Conservation (phyloP, 306 rosid species). For the Vigna radiata region DNA sequence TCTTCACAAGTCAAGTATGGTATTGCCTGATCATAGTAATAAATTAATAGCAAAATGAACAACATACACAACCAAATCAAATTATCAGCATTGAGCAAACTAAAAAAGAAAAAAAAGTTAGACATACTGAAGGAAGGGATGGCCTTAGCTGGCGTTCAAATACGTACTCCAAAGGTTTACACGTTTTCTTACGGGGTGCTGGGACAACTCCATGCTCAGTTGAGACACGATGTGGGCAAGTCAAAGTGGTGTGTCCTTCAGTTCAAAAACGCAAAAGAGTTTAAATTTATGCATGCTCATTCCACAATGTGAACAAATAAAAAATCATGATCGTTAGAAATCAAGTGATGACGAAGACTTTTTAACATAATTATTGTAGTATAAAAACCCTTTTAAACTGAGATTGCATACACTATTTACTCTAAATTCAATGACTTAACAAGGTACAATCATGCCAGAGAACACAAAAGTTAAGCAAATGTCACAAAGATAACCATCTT, state of each 20-base stretch:
- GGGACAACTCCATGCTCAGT: constrained; percentile 89
- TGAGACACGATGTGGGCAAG: constrained; percentile 86
- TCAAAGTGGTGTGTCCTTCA: constrained; percentile 91
- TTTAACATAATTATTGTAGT: not conserved
- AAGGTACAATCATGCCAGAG: not conserved
- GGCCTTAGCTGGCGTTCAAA: constrained; percentile 87
- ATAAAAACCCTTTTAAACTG: not conserved
- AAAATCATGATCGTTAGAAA: not conserved
- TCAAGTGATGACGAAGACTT: not conserved
- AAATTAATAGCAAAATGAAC: constrained; percentile 1
- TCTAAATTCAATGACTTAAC: not conserved
- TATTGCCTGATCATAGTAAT: not conserved
- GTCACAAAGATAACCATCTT: not conserved
- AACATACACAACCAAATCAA: not conserved
- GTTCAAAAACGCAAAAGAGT: constrained; percentile 41
- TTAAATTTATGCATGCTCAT: not conserved
- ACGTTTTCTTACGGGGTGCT: constrained; percentile 64
- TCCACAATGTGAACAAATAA: not conserved
- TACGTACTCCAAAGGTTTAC: constrained; percentile 74
- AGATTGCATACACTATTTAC: not conserved
- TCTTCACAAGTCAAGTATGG: constrained; percentile 4
- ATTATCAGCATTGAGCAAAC: not conserved
- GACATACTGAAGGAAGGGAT: constrained; percentile 60
- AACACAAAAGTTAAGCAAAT: not conserved
- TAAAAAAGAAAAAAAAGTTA: not conserved